Conservation (phyloP, 192 early-diverging fungal genomes). For the Linnemannia hyalina region DNA sequence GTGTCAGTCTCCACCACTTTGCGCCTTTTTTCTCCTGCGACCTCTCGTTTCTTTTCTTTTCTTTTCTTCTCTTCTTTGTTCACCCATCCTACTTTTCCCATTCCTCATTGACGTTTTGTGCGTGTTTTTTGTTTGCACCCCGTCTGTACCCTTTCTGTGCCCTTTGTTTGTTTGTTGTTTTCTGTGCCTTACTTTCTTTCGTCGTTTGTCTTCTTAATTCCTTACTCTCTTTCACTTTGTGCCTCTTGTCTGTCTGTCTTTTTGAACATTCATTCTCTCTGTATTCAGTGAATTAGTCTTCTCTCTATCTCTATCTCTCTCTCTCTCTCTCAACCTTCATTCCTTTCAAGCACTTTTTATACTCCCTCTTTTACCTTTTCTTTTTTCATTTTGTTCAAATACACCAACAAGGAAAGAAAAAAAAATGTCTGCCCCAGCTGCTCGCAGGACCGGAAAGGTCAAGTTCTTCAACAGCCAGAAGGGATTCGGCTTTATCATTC, state of each 20-base stretch:
- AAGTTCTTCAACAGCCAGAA: conserved; percentile 93
- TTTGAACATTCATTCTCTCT: conserved; percentile 27
- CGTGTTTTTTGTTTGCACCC: neutral
- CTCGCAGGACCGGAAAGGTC: conserved; percentile 73
- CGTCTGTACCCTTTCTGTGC: conserved; percentile 6
- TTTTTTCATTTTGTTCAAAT: neutral
- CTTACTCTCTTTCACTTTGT: conserved; percentile 19
- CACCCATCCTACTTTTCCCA: neutral
- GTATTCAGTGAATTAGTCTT: conserved; percentile 11
- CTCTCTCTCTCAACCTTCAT: neutral
- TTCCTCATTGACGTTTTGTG: conserved; percentile 4
- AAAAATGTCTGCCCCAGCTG: conserved; percentile 47
- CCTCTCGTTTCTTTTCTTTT: neutral
- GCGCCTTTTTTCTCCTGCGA: neutral
- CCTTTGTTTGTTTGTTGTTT: conserved; percentile 8
- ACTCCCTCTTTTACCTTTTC: neutral
- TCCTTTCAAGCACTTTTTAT: conserved; percentile 2
- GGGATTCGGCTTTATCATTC: conserved; percentile 93
- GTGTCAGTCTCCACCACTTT: neutral
- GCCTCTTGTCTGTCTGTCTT: conserved; percentile 15
- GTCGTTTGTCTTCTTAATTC: neutral
- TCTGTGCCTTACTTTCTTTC: neutral
- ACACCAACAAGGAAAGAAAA: neutral
- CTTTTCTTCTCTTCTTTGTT: neutral
- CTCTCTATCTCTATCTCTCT: neutral